These are phyloP conservation scores for Stemphylium lycopersici DNA, from an alignment of 2,329 filamentous ascomycete genomes.

Conservation along the genomic window DNA sequence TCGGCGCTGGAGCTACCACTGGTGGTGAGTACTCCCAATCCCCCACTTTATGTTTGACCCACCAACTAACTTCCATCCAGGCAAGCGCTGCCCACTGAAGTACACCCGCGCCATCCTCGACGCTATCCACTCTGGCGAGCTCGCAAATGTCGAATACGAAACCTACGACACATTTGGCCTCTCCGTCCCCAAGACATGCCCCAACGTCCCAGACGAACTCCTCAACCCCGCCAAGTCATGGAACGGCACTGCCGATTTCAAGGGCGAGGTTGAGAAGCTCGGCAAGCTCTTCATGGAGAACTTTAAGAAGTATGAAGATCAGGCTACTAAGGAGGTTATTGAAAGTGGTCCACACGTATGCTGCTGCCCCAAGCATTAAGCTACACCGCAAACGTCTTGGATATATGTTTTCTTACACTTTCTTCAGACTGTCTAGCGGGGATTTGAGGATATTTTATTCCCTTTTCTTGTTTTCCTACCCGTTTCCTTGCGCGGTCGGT, in stretches of 20 bases:
- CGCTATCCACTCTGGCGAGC: conserved; percentile 95
- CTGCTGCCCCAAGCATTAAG: conserved; percentile 46
- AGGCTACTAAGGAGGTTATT: conserved; percentile 63
- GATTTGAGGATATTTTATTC: no score
- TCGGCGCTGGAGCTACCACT: conserved; percentile 86
- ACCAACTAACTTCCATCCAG: not conserved
- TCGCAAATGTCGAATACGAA: conserved; percentile 92
- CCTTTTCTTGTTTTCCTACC: not conserved
- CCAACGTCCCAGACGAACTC: conserved; percentile 85
- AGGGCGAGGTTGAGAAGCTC: conserved; percentile 86
- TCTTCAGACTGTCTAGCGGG: conserved; percentile 15
- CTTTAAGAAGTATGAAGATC: conserved; percentile 91
- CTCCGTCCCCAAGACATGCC: conserved; percentile 89
- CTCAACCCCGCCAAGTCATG: conserved; percentile 94
- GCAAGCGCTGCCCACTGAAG: conserved; percentile 93
- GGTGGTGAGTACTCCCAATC: conserved; percentile 61
- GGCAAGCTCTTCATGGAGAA: conserved; percentile 91
- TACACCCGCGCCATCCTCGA: conserved; percentile 99
- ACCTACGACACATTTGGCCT: conserved; percentile 97
- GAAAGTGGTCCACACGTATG: conserved; percentile 54
- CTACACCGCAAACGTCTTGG: not conserved
- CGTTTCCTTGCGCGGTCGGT: not conserved
- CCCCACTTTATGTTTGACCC: no score
- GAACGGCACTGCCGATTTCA: conserved; percentile 84
- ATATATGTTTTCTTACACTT: conserved; percentile 10